phyloP scores from a whole-genome alignment of 768 basidiomycete species.

The Tulasnella sp. region DNA sequence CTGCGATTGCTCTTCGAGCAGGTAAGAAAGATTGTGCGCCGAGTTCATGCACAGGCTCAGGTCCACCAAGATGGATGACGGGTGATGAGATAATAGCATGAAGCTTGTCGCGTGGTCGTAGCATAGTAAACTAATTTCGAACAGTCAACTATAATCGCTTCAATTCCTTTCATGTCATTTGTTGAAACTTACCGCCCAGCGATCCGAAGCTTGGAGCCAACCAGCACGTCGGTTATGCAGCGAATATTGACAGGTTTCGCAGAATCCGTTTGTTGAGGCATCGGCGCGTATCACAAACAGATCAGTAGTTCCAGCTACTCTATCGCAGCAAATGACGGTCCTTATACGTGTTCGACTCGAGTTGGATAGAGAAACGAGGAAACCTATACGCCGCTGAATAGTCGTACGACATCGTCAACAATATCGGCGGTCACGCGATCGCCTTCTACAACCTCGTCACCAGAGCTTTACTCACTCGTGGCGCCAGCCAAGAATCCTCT shows the following conservation, averaged over 20 bases:
- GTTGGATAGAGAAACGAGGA: too few species aligned
- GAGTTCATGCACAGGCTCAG: conserved; percentile 1
- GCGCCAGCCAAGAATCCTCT: conserved; percentile 90
- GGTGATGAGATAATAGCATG: not conserved
- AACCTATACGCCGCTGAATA: too few species aligned
- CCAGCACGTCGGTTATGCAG: not conserved
- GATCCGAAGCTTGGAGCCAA: conserved; percentile 9
- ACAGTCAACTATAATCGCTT: too few species aligned
- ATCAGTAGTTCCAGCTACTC: too few species aligned
- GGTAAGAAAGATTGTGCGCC: not conserved
- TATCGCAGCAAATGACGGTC: too few species aligned
- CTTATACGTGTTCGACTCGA: too few species aligned
- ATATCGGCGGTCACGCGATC: conserved; percentile 84
- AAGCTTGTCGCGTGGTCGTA: conserved; percentile 5
- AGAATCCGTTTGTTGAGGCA: conserved; percentile 13
- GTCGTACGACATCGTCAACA: too few species aligned
- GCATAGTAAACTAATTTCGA: conserved; percentile 5
- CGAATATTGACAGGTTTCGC: conserved; percentile 4
- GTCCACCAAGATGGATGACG: not conserved
- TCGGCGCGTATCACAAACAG: too few species aligned
- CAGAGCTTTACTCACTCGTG: conserved; percentile 64
- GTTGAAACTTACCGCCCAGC: not conserved
- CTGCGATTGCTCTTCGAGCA: conserved; percentile 8
- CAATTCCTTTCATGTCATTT: not conserved
- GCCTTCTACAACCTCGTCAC: conserved; percentile 40